Conservation (phyloP, 2,329 filamentous ascomycete genomes). For the Nannizziopsis arthrosporioides region DNA sequence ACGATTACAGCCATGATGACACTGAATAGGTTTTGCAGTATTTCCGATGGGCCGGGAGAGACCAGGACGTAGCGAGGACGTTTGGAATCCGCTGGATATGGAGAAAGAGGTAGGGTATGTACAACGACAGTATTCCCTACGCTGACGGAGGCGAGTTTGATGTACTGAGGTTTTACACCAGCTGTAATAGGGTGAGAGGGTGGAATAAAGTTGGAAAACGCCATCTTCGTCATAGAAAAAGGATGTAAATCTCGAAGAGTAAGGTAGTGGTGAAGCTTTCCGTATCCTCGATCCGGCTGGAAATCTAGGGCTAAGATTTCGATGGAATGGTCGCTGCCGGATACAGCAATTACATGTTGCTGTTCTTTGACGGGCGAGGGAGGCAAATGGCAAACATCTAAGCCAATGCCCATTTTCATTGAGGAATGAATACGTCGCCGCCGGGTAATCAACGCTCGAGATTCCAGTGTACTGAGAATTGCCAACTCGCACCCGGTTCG, state of each 20-base stretch:
- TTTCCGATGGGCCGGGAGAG: constrained; percentile 44
- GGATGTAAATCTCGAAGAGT: constrained; percentile 46
- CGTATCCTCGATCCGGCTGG: constrained; percentile 33
- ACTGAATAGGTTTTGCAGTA: constrained; percentile 43
- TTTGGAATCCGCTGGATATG: constrained; percentile 32
- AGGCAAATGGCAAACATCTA: constrained; percentile 63
- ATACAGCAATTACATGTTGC: constrained; percentile 71
- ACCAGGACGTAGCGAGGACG: constrained; percentile 59
- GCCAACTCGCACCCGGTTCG: constrained; percentile 45
- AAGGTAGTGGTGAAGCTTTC: constrained; percentile 40
- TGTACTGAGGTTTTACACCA: constrained; percentile 43
- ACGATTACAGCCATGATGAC: constrained; percentile 49
- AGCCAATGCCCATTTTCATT: constrained; percentile 62
- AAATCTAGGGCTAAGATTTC: constrained; percentile 68
- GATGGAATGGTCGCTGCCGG: constrained; percentile 68
- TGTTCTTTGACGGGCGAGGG: constrained; percentile 49
- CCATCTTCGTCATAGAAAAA: constrained; percentile 47
- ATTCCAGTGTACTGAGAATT: constrained; percentile 32
- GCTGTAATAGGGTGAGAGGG: constrained; percentile 40
- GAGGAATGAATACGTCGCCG: constrained; percentile 52
- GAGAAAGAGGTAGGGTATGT: constrained; percentile 60
- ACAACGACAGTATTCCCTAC: constrained; percentile 69
- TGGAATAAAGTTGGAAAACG: constrained; percentile 42
- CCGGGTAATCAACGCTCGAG: constrained; percentile 37
- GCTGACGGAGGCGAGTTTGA: constrained; percentile 71